These are phyloP conservation scores for Eimeria nieschulzi DNA, from an alignment of 169 alveolate genomes.

Conservation along the genomic window DNA sequence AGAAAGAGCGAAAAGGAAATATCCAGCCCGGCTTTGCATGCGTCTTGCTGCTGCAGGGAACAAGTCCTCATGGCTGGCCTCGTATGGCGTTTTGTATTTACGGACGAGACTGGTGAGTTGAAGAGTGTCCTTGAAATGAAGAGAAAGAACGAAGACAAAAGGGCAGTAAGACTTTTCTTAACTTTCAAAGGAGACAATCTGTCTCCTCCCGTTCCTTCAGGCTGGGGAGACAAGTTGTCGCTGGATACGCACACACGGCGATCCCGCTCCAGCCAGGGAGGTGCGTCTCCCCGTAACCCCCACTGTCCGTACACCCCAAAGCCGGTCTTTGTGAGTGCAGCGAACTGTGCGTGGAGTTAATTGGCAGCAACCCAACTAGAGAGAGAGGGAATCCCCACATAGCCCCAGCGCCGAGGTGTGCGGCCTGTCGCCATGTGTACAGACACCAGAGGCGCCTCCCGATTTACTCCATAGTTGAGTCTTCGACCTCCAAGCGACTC, in stretches of 20 bases:
- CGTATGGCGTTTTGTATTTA: conserved; percentile 49
- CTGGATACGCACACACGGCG: conserved; percentile 22
- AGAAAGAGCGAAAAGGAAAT: neutral
- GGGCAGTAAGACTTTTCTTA: too few species aligned
- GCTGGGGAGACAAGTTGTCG: conserved; percentile 24
- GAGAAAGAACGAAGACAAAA: too few species aligned
- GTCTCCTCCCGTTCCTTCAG: neutral
- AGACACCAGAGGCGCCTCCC: conserved; percentile 29
- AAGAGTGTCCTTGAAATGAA: too few species aligned
- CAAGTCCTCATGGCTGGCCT: conserved; percentile 63
- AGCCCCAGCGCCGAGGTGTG: too few species aligned
- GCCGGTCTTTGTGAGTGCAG: too few species aligned
- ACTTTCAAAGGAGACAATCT: neutral
- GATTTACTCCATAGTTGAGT: conserved; percentile 17
- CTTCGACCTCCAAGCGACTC: neutral
- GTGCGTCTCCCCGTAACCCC: neutral
- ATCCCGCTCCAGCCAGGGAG: conserved; percentile 32
- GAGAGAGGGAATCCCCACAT: too few species aligned
- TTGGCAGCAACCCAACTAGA: too few species aligned
- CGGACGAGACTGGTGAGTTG: conserved; percentile 44
- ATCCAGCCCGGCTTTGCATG: neutral
- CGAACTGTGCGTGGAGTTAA: too few species aligned
- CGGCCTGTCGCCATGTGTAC: neutral
- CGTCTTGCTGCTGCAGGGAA: conserved; percentile 3
- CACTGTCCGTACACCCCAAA: too few species aligned